These are phyloP conservation scores for Phytophthora citrophthora DNA, from an alignment of 352 stramenopile species.

Conservation along the genomic window DNA sequence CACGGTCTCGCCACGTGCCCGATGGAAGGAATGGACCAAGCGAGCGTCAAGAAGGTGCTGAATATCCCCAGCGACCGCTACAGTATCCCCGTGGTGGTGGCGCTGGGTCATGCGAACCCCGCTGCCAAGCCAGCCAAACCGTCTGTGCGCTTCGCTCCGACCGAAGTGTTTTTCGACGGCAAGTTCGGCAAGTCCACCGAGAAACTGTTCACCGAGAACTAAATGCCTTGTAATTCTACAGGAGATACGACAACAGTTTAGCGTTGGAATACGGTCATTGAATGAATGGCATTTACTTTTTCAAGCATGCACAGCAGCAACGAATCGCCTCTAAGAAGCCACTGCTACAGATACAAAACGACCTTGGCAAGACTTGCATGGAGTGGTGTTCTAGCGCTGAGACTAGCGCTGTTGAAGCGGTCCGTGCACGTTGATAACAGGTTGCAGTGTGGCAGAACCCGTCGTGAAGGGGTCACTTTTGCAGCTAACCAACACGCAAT, in stretches of 20 bases:
- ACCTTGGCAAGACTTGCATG: too few species aligned
- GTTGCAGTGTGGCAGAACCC: neutral
- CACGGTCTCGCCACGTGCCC: slow-evolving; percentile 64
- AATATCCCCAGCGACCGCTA: slow-evolving; percentile 72
- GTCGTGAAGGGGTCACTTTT: slow-evolving; percentile 1
- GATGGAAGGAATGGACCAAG: slow-evolving; percentile 77
- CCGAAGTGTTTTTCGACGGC: slow-evolving; percentile 77
- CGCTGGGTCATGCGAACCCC: slow-evolving; percentile 54
- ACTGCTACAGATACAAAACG: too few species aligned
- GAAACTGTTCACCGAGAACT: slow-evolving; percentile 44
- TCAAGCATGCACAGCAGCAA: neutral
- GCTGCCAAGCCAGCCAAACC: slow-evolving; percentile 10
- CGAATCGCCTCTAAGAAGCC: too few species aligned
- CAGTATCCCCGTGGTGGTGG: slow-evolving; percentile 65
- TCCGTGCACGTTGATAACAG: neutral
- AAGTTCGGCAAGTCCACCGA: slow-evolving; percentile 68
- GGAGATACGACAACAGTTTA: too few species aligned
- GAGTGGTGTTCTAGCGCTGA: too few species aligned
- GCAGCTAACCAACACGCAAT: too few species aligned
- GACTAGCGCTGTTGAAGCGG: too few species aligned
- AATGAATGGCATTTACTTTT: neutral
- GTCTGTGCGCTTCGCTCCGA: slow-evolving; percentile 54
- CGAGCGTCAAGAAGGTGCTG: slow-evolving; percentile 47
- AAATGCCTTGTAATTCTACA: neutral
- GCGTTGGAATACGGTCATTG: too few species aligned